Conservation (phyloP, 2,329 filamentous ascomycete genomes). For the Gaeumannomyces sp. region DNA sequence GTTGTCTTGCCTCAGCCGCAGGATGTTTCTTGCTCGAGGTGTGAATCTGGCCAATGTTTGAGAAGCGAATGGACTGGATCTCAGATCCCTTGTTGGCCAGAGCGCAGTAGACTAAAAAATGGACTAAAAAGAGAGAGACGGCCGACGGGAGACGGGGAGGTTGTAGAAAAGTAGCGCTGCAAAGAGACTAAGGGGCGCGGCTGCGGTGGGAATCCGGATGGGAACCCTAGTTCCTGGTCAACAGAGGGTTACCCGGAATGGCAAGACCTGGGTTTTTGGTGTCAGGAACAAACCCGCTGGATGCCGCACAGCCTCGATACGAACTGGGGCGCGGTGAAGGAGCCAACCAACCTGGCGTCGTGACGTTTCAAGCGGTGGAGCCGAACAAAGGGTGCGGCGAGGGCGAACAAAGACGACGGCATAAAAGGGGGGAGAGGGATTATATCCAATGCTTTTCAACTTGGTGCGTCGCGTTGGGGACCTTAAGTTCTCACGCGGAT, state of each 20-base stretch:
- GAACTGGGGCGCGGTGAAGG: background rate
- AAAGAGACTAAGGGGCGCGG: too few relatives aligned
- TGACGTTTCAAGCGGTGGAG: background rate
- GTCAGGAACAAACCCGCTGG: background rate
- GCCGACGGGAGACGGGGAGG: background rate
- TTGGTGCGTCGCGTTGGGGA: too few relatives aligned
- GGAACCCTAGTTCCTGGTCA: background rate
- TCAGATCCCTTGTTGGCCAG: background rate
- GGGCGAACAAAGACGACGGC: background rate
- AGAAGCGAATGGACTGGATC: slow-evolving; percentile 1
- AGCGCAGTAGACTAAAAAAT: background rate
- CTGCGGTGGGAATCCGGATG: background rate
- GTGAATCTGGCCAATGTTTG: background rate
- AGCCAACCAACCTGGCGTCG: background rate
- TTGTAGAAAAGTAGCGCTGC: background rate
- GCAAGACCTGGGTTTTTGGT: background rate
- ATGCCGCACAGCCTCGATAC: background rate
- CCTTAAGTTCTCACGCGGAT: too few relatives aligned
- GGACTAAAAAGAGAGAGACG: background rate
- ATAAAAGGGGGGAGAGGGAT: background rate
- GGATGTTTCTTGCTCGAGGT: background rate
- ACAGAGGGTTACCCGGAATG: background rate
- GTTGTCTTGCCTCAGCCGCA: background rate
- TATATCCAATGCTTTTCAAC: background rate
- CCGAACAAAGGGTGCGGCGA: background rate